These are phyloP conservation scores for Fraxinus sp. DNA, from an alignment of 305 asterid genomes.

Conservation along the genomic window DNA sequence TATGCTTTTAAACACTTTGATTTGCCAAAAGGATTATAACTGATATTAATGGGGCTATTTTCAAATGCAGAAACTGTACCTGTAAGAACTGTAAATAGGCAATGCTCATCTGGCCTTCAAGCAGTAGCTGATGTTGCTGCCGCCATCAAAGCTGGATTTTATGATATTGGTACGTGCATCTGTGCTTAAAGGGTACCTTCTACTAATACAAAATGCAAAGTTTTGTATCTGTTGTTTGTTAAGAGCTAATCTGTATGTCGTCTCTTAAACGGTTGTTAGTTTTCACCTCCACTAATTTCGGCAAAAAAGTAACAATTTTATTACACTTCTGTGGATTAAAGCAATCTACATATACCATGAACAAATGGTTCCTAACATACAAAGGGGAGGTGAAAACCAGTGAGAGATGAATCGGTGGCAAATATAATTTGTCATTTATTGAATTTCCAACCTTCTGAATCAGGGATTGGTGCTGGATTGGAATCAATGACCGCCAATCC, in stretches of 20 bases:
- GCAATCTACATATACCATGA: neutral
- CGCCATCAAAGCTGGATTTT: conserved; percentile 94
- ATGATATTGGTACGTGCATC: conserved; percentile 68
- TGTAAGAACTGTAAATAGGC: conserved; percentile 85
- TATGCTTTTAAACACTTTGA: neutral
- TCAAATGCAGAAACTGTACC: conserved; percentile 54
- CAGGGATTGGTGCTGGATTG: conserved; percentile 98
- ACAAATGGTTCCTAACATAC: neutral
- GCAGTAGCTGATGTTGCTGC: conserved; percentile 98
- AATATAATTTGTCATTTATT: neutral
- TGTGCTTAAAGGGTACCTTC: neutral
- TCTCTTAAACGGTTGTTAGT: neutral
- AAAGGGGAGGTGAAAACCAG: neutral
- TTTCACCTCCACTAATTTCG: neutral
- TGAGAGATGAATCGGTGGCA: neutral
- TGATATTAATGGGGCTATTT: neutral
- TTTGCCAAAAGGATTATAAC: neutral
- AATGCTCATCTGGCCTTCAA: conserved; percentile 96
- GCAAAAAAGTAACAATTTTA: neutral
- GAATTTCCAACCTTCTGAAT: conserved; percentile 18
- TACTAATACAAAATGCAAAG: neutral
- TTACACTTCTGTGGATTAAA: neutral
- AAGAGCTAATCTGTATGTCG: neutral
- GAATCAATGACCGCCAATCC: conserved; percentile 89
- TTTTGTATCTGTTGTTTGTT: neutral